A percentile compares a stretch with the other conserved stretches of the same genome.
Evolutionary conservation across 176 grass and related monocot species (phyloP).

Genomic region (Tillandsia leiboldiana): DNA sequence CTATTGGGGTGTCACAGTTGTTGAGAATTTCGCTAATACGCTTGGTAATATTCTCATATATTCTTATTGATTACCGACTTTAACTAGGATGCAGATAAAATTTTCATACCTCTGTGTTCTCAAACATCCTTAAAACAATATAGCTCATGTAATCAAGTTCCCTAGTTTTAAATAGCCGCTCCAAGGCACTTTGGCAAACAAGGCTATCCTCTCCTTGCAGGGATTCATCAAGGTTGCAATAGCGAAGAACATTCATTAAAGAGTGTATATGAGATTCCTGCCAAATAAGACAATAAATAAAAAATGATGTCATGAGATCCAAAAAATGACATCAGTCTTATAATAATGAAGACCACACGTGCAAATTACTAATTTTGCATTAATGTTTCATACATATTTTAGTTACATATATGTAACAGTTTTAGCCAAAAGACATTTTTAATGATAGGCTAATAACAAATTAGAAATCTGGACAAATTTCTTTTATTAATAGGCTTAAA

Average conservation of each 20-base stretch:
- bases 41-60: too few relatives aligned
- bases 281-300: conserved; percentile 25
- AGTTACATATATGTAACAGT: background rate
- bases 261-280: conserved; percentile 99
- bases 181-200: conserved; percentile 55
- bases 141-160: conserved; percentile 99
- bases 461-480: conserved; percentile 2
- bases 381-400: background rate
- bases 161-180: conserved; percentile 51
- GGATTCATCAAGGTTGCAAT: conserved; percentile 76
- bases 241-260: conserved; percentile 84
- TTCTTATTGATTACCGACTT: too few relatives aligned
- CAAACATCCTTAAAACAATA: conserved; percentile 91
- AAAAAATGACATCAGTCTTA: conserved; percentile 6
- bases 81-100: background rate
- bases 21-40: too few relatives aligned
- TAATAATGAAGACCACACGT: conserved; percentile 9
- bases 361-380: background rate
- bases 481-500: too few relatives aligned
- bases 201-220: conserved; percentile 77
- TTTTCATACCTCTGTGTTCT: conserved; percentile 77
- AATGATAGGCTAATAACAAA: background rate
- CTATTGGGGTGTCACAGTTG: too few relatives aligned
- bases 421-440: background rate
- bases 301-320: background rate